phyloP scores from a whole-genome alignment of 176 grass and related monocot genomes.

The Phoenix roebelenii region DNA sequence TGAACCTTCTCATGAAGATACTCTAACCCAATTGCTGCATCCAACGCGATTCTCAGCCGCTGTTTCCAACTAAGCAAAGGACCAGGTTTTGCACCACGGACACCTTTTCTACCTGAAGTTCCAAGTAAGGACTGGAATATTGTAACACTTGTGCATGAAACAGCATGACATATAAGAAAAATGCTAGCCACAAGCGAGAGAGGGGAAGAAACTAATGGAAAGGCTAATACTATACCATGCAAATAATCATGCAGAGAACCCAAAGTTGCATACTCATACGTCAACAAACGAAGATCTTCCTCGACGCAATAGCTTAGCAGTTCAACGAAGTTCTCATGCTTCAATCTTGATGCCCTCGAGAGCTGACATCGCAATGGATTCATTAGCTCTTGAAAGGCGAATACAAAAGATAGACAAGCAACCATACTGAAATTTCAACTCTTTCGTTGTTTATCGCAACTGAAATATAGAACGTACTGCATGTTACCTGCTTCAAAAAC shows the following conservation, averaged over 20 bases:
- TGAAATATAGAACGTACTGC: too few relatives aligned
- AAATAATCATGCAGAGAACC: slow-evolving; percentile 45
- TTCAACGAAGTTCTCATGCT: slow-evolving; percentile 13
- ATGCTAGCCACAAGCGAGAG: too few relatives aligned
- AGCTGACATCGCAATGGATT: not conserved
- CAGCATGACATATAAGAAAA: too few relatives aligned
- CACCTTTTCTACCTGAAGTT: not conserved
- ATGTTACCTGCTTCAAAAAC: too few relatives aligned
- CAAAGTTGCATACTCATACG: slow-evolving; percentile 3
- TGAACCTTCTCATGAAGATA: slow-evolving; percentile 57
- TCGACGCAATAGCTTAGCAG: slow-evolving; percentile 5
- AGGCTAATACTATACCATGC: not conserved
- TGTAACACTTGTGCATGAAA: too few relatives aligned
- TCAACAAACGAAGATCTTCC: not conserved
- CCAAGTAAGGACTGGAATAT: too few relatives aligned
- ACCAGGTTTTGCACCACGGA: slow-evolving; percentile 7
- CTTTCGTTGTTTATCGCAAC: too few relatives aligned
- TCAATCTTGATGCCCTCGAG: slow-evolving; percentile 6
- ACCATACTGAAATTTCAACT: too few relatives aligned
- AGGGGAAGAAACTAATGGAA: not conserved
- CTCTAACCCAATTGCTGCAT: slow-evolving; percentile 49
- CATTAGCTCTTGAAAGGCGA: too few relatives aligned
- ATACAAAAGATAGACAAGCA: too few relatives aligned
- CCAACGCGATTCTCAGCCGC: slow-evolving; percentile 40
- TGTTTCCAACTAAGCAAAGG: slow-evolving; percentile 44